Evolutionary conservation across 2,329 filamentous ascomycete genomes (phyloP).

Genomic region (Eutypella sp.): DNA sequence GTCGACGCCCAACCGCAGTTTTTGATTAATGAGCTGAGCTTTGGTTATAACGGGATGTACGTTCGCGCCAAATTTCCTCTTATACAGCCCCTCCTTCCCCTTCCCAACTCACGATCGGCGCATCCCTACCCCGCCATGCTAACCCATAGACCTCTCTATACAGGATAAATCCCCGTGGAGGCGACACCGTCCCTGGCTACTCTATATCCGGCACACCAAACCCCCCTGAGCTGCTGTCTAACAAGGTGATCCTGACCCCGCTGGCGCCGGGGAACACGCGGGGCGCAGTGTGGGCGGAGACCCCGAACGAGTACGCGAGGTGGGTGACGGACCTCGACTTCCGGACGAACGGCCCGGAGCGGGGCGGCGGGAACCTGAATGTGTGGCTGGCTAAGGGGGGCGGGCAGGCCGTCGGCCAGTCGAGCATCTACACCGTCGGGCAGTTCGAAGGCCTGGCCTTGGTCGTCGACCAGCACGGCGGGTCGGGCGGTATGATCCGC

Average conservation of each 20-base stretch:
- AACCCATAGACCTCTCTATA: neutral
- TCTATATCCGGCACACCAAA: conserved; percentile 49
- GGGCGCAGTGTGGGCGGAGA: conserved; percentile 75
- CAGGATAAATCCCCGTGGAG: conserved; percentile 61
- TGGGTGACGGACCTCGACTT: conserved; percentile 88
- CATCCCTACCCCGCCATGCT: too few species aligned
- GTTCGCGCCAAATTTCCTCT: neutral
- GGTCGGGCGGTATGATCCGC: conserved; percentile 72
- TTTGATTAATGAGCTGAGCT: conserved; percentile 69
- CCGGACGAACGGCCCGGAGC: conserved; percentile 77
- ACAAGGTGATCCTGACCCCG: conserved; percentile 88
- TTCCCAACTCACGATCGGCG: too few species aligned
- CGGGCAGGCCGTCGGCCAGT: conserved; percentile 57
- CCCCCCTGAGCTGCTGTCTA: conserved; percentile 66
- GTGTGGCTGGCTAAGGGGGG: conserved; percentile 82
- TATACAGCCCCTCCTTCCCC: conserved; percentile 4
- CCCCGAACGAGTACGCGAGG: conserved; percentile 54
- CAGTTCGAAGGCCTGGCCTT: conserved; percentile 88
- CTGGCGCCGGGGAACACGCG: conserved; percentile 80
- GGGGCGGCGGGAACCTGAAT: conserved; percentile 83
- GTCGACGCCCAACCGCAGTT: conserved; percentile 56
- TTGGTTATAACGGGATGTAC: conserved; percentile 64
- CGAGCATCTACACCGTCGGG: conserved; percentile 78
- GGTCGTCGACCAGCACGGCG: conserved; percentile 78
- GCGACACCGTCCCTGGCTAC: conserved; percentile 50